Percentiles rank a stretch among this genome's conserved stretches.
These are phyloP conservation scores for Saksenaea oblongispora DNA, from an alignment of 371 early-diverging fungal genomes.

Conservation along the genomic window DNA sequence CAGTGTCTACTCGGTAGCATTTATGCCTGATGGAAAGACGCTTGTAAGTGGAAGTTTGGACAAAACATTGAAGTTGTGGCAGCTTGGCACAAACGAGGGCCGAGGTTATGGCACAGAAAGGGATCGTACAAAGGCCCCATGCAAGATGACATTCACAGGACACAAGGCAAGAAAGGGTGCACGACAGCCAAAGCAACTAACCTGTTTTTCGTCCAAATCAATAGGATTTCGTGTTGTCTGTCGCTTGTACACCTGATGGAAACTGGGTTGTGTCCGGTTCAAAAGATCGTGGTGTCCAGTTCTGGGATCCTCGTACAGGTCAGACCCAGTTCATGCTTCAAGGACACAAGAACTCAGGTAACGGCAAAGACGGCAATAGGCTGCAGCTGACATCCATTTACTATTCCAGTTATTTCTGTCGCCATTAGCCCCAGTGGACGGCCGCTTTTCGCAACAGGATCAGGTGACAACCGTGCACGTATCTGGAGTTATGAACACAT, in stretches of 20 bases:
- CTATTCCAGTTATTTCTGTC: conserved; percentile 86
- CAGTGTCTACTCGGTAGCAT: conserved; percentile 95
- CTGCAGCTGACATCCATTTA: background rate
- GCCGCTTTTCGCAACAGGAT: conserved; percentile 94
- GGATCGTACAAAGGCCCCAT: conserved; percentile 28
- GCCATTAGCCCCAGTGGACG: conserved; percentile 79
- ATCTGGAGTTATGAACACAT: conserved; percentile 81
- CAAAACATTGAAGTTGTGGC: conserved; percentile 96
- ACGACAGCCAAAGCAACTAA: background rate
- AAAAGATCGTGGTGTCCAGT: conserved; percentile 93
- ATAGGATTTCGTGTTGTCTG: conserved; percentile 94
- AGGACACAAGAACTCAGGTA: conserved; percentile 96
- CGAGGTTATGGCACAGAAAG: conserved; percentile 33
- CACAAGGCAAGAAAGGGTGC: conserved; percentile 55
- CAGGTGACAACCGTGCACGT: conserved; percentile 92
- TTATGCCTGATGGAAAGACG: conserved; percentile 91
- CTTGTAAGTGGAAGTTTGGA: conserved; percentile 95
- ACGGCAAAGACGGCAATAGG: background rate
- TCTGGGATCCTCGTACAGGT: conserved; percentile 89
- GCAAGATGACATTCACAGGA: conserved; percentile 56
- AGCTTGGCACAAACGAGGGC: conserved; percentile 54
- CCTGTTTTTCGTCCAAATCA: background rate
- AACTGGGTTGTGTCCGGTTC: conserved; percentile 94
- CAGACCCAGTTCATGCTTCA: conserved; percentile 91
- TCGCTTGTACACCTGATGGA: conserved; percentile 90